phyloP scores from a whole-genome alignment of 768 basidiomycete genomes.

The Floccularia luteovirens region DNA sequence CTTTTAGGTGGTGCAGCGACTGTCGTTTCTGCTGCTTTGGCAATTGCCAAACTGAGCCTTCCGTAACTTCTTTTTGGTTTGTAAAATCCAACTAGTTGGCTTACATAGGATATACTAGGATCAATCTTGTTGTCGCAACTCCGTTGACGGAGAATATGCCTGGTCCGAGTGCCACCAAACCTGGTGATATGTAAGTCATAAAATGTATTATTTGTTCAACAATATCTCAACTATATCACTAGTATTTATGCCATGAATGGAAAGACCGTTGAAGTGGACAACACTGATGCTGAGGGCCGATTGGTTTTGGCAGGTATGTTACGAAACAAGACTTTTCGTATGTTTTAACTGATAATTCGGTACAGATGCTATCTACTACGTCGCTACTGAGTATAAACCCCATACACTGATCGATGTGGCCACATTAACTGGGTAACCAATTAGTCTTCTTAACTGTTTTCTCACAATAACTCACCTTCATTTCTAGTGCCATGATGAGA shows the following conservation, averaged over 20 bases:
- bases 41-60: slow-evolving; percentile 75
- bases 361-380: slow-evolving; percentile 79
- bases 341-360: background rate
- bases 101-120: slow-evolving; percentile 24
- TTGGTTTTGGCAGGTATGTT: slow-evolving; percentile 61
- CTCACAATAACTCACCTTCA: background rate
- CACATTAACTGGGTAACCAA: slow-evolving; percentile 67
- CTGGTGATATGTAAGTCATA: slow-evolving; percentile 68
- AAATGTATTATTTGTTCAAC: background rate
- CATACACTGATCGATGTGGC: slow-evolving; percentile 84
- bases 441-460: background rate
- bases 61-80: slow-evolving; percentile 40
- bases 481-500: slow-evolving; percentile 53
- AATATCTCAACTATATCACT: background rate
- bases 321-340: background rate
- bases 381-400: slow-evolving; percentile 68
- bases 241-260: slow-evolving; percentile 86
- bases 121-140: slow-evolving; percentile 68
- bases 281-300: slow-evolving; percentile 82
- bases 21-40: slow-evolving; percentile 64
- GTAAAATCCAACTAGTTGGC: background rate
- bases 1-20: slow-evolving; percentile 80
- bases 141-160: slow-evolving; percentile 87
- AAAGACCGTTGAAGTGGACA: slow-evolving; percentile 80
- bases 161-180: slow-evolving; percentile 65